Base-by-base conservation (phyloP, 2,329 filamentous ascomycete species). In the Fusarium chaquense region DNA sequence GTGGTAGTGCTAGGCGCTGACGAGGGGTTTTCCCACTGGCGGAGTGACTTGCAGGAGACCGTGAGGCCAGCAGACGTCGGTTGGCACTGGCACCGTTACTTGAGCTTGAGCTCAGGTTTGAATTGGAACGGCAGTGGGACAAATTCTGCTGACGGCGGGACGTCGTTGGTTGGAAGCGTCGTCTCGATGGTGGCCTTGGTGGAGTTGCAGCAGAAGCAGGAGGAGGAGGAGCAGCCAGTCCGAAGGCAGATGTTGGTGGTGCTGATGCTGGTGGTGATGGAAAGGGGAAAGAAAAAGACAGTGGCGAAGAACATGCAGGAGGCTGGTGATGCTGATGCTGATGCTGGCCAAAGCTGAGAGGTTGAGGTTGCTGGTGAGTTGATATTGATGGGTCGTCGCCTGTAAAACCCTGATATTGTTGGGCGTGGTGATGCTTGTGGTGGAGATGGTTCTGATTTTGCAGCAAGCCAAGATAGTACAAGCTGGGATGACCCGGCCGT, bases 111-210 rank as follows among this genome's bases (percentile, higher is more conserved):
- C 52, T 63, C 44, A 66, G 43, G 58, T 55, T 69, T 50, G 67
- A 67, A 58, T 51, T 73, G 63, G 72, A 68, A 57, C 72, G 73
- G 61, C 69, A 62, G 69, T 75, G 72, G 69, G 73, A 73, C 72
- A 72, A 55, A 60, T 61, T 65, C 51, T 58, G 65, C 62, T 70
- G 72, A 59, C 69, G 71, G 56, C 72, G 73, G 66, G 69, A 67
- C 47, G 73, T 51, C 44, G 71, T 75, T 75, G 73, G 73, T 52
- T 75, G 73, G 61, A 64, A 67, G 36, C 71, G 73, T 47, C 72
- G 66, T 50, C 64, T 65, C 33, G 59, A 70, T 44, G 64, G 60
- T 74, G 67, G 67, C 40, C 54, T 70, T 26, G 57, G 58, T 69
- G 69, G 69, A 57, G 62, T 58, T 65, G 59, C 38, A 65, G 58